A percentile compares a stretch with the other conserved stretches of the same genome.
Evolutionary conservation across 495 filamentous ascomycete genomes (phyloP).

Genomic region (Neurospora sp.): DNA sequence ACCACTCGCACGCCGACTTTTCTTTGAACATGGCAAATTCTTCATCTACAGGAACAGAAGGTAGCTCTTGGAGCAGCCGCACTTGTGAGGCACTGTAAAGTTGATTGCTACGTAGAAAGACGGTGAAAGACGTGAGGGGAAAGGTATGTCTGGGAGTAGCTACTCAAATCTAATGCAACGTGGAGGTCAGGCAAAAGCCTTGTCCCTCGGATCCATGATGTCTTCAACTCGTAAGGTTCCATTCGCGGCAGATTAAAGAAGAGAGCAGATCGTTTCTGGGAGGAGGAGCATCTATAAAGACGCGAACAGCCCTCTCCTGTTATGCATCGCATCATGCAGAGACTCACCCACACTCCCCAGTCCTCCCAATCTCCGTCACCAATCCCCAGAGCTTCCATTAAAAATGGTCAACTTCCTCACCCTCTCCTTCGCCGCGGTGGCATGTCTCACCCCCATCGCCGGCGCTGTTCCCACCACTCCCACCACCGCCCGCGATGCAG

Average conservation of each 20-base stretch:
- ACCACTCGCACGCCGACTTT: not conserved
- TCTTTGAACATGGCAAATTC: not conserved
- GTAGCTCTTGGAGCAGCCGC: not conserved
- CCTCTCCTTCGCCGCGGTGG: not conserved
- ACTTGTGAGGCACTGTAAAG: not conserved
- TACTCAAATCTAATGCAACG: no score
- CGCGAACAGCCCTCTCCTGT: not conserved
- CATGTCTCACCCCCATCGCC: not conserved
- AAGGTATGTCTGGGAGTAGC: no score
- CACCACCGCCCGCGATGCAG: not conserved
- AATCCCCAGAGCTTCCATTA: not conserved
- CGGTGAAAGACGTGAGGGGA: not conserved
- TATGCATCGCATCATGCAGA: no score
- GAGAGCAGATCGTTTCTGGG: not conserved
- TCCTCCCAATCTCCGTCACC: no score
- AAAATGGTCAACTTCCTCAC: not conserved
- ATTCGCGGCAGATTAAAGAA: not conserved
- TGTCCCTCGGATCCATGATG: not conserved
- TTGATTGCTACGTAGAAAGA: not conserved
- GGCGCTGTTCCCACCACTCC: not conserved
- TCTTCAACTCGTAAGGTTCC: not conserved
- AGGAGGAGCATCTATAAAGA: not conserved
- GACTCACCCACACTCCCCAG: no score
- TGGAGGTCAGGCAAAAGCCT: no score
- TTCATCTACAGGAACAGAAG: not conserved